Base-by-base conservation (phyloP, 139 green algal species). In the Mesotaenium endlicherianum region DNA sequence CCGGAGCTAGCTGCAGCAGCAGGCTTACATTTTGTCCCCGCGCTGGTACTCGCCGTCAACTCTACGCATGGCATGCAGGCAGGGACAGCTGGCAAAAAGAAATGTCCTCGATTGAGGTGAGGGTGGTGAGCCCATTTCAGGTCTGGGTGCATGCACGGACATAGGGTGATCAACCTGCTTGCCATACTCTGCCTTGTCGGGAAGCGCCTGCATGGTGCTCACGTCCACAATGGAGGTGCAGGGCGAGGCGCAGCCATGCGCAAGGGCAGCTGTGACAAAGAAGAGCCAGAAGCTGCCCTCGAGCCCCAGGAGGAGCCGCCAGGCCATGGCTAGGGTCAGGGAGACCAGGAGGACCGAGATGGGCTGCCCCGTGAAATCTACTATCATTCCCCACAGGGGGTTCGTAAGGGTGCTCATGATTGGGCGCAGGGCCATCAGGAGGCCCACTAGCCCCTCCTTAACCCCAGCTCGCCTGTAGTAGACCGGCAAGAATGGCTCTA, bases 111-210 rank as follows among this genome's bases (percentile, higher is more conserved):
- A n/a, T n/a, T n/a, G n/a, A n/a, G n/a, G n/a, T n/a, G n/a, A n/a
- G n/a, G n/a, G n/a, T n/a, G n/a, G n/a, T n/a, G n/a, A n/a, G n/a
- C n/a, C n/a, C n/a, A n/a, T n/a, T n/a, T n/a, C n/a, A n/a, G n/a
- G n/a, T n/a, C n/a, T n/a, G n/a, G n/a, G n/a, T n/a, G n/a, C n/a
- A n/a, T n/a, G n/a, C n/a, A n/a, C n/a, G n/a, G n/a, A n/a, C n/a
- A n/a, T n/a, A 59, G 16, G 49, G 49, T 16, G 16, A 16, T 59
- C 49, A 39, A 81, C 74, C 74, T 75, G 76, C 76, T 83, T 83
- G 11, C 76, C 76, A 55, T 75, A 83, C 4, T 83, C 76, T 2
- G 50, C n/a, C 14, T 83, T 71, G 64, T 83, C 50, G 3, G n/a
- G 8, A 2, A 83, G 53, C n/a, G n/a, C n/a, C 64, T 67, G 16